Conservation (phyloP, 177 flowering plant species). For the Telopea speciosissima region DNA sequence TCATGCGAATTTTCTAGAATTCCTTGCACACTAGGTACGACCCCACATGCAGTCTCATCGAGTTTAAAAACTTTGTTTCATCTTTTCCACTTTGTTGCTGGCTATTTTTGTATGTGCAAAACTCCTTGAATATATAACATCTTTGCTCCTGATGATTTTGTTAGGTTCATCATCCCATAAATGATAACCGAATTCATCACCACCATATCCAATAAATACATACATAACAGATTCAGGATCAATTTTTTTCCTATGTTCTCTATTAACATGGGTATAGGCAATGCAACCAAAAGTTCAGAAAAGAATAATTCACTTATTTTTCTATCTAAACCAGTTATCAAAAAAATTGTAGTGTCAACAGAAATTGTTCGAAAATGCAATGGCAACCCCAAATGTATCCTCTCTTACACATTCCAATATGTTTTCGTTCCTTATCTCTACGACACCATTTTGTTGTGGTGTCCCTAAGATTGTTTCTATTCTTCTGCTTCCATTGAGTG, state of each 20-base stretch:
- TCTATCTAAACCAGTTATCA: too few relatives aligned
- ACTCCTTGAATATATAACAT: background rate
- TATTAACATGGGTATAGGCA: background rate
- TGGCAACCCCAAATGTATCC: background rate
- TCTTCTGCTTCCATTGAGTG: background rate
- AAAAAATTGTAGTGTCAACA: background rate
- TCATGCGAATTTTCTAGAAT: too few relatives aligned
- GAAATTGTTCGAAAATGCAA: background rate
- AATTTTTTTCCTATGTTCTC: background rate
- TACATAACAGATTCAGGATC: background rate
- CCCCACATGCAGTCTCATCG: too few relatives aligned
- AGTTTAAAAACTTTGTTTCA: too few relatives aligned
- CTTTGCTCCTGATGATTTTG: background rate
- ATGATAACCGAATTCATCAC: background rate
- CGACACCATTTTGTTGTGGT: background rate
- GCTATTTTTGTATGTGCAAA: background rate
- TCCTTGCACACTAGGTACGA: too few relatives aligned
- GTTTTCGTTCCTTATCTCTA: background rate
- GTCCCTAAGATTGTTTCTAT: background rate
- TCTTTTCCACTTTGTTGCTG: too few relatives aligned
- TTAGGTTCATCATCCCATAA: background rate
- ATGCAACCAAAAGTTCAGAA: background rate
- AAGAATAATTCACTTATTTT: background rate
- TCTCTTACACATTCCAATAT: background rate
- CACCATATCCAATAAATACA: background rate